Evolutionary conservation across 345 rosid genomes (phyloP).

Genomic region (Pelargonium nanum): DNA sequence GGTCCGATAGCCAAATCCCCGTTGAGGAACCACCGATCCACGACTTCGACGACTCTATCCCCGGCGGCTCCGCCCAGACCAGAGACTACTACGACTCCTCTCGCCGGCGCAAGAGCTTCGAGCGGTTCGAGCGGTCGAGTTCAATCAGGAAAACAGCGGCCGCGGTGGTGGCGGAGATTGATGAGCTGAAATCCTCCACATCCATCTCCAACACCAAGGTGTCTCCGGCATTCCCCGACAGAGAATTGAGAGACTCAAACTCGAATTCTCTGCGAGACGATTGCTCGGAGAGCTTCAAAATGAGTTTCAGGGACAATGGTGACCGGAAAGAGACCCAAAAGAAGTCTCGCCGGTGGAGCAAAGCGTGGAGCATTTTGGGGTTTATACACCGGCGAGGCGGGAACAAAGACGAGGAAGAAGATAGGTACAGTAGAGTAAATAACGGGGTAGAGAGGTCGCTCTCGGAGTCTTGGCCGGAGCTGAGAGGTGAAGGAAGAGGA

Average conservation of each 20-base stretch:
- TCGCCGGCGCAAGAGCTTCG: conserved; percentile 78
- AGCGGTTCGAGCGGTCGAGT: conserved; percentile 65
- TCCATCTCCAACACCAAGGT: conserved; percentile 52
- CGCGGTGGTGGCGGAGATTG: conserved; percentile 68
- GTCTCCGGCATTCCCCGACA: conserved; percentile 50
- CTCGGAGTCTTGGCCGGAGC: conserved; percentile 84
- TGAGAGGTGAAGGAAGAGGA: conserved; percentile 53
- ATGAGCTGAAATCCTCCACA: conserved; percentile 52
- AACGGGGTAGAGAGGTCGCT: conserved; percentile 62
- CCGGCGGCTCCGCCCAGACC: conserved; percentile 90
- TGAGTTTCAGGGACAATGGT: conserved; percentile 47
- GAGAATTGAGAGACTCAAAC: conserved; percentile 45
- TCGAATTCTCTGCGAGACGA: conserved; percentile 72
- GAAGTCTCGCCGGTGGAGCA: conserved; percentile 77
- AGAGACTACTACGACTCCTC: conserved; percentile 74
- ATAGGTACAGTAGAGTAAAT: conserved; percentile 49
- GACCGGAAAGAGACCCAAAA: conserved; percentile 39
- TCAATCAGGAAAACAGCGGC: conserved; percentile 74
- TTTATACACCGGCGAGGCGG: conserved; percentile 55
- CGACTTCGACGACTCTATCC: conserved; percentile 45
- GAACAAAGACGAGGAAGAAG: conserved; percentile 63
- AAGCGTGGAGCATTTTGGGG: conserved; percentile 80
- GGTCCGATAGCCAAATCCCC: conserved; percentile 68
- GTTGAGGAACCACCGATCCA: conserved; percentile 48
- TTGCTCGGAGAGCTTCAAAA: conserved; percentile 60